These are phyloP conservation scores for Melastoma candidum DNA, from an alignment of 441 rosid species.

Conservation along the genomic window DNA sequence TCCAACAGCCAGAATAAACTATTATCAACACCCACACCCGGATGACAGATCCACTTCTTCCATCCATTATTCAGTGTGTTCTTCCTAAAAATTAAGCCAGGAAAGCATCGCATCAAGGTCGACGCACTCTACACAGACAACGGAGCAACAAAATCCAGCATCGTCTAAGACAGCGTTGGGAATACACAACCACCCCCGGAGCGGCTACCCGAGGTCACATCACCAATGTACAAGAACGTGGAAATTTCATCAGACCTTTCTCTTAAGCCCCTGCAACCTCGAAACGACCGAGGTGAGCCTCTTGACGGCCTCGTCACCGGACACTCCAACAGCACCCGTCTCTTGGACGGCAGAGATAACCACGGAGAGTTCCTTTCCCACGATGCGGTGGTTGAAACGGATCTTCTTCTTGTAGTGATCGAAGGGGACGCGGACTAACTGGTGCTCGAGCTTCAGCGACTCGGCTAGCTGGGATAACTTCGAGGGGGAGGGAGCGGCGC, in stretches of 20 bases:
- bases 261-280: constrained; percentile 84
- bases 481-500: constrained; percentile 27
- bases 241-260: constrained; percentile 45
- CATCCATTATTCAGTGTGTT: too few species aligned
- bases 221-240: neutral
- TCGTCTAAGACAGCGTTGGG: too few species aligned
- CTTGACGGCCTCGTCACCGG: constrained; percentile 59
- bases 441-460: constrained; percentile 84
- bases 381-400: constrained; percentile 61
- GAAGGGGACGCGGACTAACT: constrained; percentile 83
- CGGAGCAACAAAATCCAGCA: too few species aligned
- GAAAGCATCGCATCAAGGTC: too few species aligned
- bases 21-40: too few species aligned
- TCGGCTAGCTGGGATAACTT: constrained; percentile 58
- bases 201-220: neutral
- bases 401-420: constrained; percentile 89
- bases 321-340: constrained; percentile 37
- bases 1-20: neutral
- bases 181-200: neutral
- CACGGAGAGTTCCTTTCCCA: constrained; percentile 70
- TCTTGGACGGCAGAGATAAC: constrained; percentile 53
- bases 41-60: too few species aligned
- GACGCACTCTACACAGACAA: too few species aligned
- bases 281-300: constrained; percentile 76
- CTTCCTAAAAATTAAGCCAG: too few species aligned